Percentiles rank a stretch among this genome's conserved stretches.
Evolutionary conservation across 208 protist genomes (phyloP).

Genomic region (Spongospora subterranea): DNA sequence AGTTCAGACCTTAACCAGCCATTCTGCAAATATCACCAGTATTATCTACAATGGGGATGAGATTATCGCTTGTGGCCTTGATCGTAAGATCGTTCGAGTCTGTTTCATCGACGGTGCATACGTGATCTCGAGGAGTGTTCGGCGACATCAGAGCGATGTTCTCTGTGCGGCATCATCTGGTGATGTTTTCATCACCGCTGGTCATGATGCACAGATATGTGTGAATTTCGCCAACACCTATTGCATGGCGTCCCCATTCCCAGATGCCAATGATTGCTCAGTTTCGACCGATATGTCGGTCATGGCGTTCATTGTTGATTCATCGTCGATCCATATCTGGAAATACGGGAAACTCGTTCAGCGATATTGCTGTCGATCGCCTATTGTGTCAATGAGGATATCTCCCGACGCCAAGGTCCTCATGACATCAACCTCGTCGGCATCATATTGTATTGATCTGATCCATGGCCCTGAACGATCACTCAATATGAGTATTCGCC

Average conservation of each 20-base stretch:
- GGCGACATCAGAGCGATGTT: not conserved
- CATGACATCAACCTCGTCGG: not conserved
- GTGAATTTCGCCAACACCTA: not conserved
- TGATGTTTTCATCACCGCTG: slow-evolving; percentile 12
- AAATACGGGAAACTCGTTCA: not conserved
- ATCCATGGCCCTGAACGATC: not conserved
- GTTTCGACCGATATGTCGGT: not conserved
- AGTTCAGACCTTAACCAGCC: not conserved
- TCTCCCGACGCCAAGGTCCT: not conserved
- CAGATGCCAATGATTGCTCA: not conserved
- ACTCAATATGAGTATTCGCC: not conserved
- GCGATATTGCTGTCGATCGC: not conserved
- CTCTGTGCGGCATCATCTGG: not conserved
- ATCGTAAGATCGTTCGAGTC: not conserved
- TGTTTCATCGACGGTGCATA: not conserved
- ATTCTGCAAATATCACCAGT: not conserved
- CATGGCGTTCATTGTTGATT: not conserved
- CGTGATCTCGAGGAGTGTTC: not conserved
- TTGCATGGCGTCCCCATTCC: not conserved
- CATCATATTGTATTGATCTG: not conserved
- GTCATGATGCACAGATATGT: not conserved
- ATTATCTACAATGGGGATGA: not conserved
- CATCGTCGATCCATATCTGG: not conserved
- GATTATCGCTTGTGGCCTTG: not conserved
- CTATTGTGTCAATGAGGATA: not conserved